These are phyloP conservation scores for Tolypocladium paradoxum DNA, from an alignment of 2,329 filamentous ascomycete genomes.

Conservation along the genomic window DNA sequence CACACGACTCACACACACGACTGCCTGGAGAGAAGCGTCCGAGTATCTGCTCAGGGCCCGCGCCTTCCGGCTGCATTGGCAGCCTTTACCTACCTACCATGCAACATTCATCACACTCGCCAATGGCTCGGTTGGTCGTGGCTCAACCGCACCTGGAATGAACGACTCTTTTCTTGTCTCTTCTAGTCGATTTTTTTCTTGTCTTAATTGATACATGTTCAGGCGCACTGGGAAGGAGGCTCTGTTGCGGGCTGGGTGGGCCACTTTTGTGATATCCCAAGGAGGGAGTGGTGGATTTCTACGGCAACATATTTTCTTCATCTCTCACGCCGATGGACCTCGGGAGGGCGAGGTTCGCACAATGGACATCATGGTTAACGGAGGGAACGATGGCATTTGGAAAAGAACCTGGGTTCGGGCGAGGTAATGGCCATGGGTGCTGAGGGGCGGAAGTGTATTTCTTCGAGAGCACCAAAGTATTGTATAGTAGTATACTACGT, in stretches of 20 bases:
- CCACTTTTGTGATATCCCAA: conserved; percentile 3
- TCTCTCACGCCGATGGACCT: neutral
- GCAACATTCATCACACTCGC: neutral
- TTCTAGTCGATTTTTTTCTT: neutral
- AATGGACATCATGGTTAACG: neutral
- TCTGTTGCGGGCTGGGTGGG: neutral
- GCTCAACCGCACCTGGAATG: neutral
- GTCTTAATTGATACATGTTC: neutral
- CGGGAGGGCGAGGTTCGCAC: neutral
- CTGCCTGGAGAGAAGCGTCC: neutral
- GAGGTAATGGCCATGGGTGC: conserved; percentile 1
- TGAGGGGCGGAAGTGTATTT: neutral
- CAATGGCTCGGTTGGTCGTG: neutral
- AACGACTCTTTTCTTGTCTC: neutral
- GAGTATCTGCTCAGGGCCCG: neutral
- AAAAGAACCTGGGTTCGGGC: neutral
- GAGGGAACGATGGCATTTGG: neutral
- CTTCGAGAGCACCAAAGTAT: neutral
- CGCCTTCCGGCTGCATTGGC: neutral
- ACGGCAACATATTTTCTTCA: neutral
- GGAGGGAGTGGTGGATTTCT: neutral
- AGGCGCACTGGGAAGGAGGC: neutral
- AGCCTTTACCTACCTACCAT: neutral
- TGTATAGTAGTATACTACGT: conserved; percentile 1
- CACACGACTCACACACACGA: neutral